phyloP scores from a whole-genome alignment of 2,329 filamentous ascomycete genomes.

The Fusarium begoniae region DNA sequence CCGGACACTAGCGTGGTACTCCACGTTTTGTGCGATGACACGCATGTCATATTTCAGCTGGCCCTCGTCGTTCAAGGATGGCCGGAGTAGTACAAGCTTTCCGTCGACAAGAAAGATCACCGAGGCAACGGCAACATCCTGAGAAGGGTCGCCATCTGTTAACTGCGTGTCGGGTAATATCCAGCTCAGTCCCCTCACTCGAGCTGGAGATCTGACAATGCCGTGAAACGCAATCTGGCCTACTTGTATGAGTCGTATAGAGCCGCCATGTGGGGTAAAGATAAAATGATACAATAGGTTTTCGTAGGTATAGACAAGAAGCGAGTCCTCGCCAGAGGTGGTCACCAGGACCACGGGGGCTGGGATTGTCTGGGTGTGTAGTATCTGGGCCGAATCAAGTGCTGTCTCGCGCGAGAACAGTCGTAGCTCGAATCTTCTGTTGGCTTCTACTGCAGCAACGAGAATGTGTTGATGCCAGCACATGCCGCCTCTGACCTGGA shows the following conservation, averaged over 20 bases:
- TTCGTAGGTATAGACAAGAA: slow-evolving; percentile 96
- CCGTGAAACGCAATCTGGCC: slow-evolving; percentile 98
- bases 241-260: slow-evolving; percentile 86
- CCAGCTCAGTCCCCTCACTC: slow-evolving; percentile 95
- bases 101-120: slow-evolving; percentile 97
- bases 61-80: slow-evolving; percentile 81
- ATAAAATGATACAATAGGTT: slow-evolving; percentile 96
- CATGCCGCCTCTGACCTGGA: slow-evolving; percentile 94
- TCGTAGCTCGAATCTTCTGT: slow-evolving; percentile 84
- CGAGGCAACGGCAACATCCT: slow-evolving; percentile 92
- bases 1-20: slow-evolving; percentile 92
- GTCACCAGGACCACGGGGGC: slow-evolving; percentile 91
- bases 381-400: slow-evolving; percentile 75
- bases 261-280: slow-evolving; percentile 75
- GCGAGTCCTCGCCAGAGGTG: slow-evolving; percentile 89
- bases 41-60: slow-evolving; percentile 98
- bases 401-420: slow-evolving; percentile 88
- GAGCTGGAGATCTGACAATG: slow-evolving; percentile 90
- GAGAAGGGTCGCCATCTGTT: slow-evolving; percentile 89
- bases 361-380: slow-evolving; percentile 81
- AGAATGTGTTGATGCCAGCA: slow-evolving; percentile 98
- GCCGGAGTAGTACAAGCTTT: slow-evolving; percentile 91
- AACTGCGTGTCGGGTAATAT: slow-evolving; percentile 91
- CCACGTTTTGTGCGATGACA: slow-evolving; percentile 93
- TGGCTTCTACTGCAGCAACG: slow-evolving; percentile 90